Evolutionary conservation across 129 eudicot genomes (phyloP).

Genomic region (Dittrichia graveolens): DNA sequence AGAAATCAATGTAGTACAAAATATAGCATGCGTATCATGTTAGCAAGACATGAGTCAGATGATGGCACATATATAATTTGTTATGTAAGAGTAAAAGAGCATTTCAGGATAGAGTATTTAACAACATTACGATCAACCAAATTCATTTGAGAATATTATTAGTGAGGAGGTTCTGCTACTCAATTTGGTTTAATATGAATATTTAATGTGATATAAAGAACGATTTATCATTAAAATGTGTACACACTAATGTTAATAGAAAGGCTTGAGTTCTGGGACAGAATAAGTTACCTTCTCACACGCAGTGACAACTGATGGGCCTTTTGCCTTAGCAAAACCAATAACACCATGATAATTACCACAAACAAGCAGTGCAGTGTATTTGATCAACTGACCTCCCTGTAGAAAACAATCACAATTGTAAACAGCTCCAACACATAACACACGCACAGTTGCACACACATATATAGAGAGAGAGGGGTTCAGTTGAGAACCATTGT

Average conservation of each 20-base stretch:
- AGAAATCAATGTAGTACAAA: conserved; percentile 10
- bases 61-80: not conserved
- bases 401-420: conserved; percentile 29
- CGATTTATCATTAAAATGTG: not conserved
- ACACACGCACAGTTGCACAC: no score
- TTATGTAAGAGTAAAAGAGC: not conserved
- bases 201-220: not conserved
- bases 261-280: not conserved
- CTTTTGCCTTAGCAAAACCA: conserved; percentile 97
- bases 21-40: not conserved
- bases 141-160: not conserved
- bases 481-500: no score
- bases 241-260: not conserved
- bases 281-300: conserved; percentile 66
- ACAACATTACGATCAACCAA: not conserved
- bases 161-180: not conserved
- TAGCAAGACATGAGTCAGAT: not conserved
- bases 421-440: conserved; percentile 13
- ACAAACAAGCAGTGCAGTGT: conserved; percentile 84
- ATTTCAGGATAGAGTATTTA: not conserved
- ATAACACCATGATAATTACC: conserved; percentile 90
- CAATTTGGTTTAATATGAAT: not conserved
- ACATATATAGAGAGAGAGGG: no score
- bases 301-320: conserved; percentile 67
- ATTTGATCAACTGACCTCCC: conserved; percentile 88